Conservation (phyloP, 192 early-diverging fungal genomes). For the Backusella parvicylindrica region DNA sequence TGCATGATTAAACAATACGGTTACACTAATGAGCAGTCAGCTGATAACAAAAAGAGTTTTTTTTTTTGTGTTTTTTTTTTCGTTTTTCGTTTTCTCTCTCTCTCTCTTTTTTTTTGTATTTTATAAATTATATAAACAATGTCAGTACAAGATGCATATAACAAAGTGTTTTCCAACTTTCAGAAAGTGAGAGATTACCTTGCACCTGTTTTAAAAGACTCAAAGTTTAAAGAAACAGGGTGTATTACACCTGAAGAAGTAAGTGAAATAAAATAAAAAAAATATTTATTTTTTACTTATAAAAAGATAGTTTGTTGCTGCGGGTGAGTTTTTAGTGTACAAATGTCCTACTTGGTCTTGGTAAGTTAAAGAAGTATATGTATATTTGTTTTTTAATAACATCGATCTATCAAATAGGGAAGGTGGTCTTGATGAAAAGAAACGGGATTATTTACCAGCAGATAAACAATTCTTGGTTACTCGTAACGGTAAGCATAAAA, state of each 20-base stretch:
- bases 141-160: conserved; percentile 38
- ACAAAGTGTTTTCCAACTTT: conserved; percentile 34
- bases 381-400: background rate
- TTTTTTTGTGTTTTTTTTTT: background rate
- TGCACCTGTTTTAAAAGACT: conserved; percentile 89
- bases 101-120: background rate
- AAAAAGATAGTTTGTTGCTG: conserved; percentile 76
- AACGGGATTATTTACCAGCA: conserved; percentile 72
- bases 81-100: background rate
- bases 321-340: conserved; percentile 96
- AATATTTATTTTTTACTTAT: conserved; percentile 12
- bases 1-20: background rate
- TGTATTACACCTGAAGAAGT: conserved; percentile 95
- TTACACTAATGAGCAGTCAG: conserved; percentile 1
- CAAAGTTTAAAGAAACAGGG: conserved; percentile 94
- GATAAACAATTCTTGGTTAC: conserved; percentile 97
- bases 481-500: conserved; percentile 75
- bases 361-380: conserved; percentile 20
- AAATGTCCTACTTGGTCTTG: conserved; percentile 99
- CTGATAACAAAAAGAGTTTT: background rate
- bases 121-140: conserved; percentile 8
- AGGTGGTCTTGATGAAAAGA: conserved; percentile 65
- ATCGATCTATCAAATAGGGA: too few relatives aligned
- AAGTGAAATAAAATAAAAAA: conserved; percentile 26
- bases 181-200: conserved; percentile 74